Base-by-base conservation (phyloP, 208 protist genomes). In the Leishmania lainsoni region DNA sequence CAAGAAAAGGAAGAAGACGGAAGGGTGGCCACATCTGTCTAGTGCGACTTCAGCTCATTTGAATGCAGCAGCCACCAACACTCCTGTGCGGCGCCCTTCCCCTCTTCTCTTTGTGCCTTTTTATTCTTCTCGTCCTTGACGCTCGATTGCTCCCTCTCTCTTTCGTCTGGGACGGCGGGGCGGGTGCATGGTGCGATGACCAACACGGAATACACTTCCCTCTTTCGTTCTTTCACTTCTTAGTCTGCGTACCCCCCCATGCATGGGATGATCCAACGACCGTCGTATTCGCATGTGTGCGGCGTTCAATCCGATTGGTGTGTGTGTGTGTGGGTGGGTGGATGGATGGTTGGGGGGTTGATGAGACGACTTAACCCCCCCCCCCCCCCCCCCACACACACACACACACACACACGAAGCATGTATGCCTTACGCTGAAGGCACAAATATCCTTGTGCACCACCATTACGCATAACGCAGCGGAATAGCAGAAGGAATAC, bases 111-210 rank as follows among this genome's bases (percentile, higher is more conserved):
- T 26, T 14, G 26, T 26, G 58, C 58, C 58, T 63, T 63, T 63
- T 5, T 26, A 32, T 52, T 79, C 4, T 12, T 73, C 78, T 63
- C 68, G 22, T 61, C 39, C 51, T 83, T 75, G 42, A 45, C 42
- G 42, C 42, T 45, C 0, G 42, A 45, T 45, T 45, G 42, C 56
- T 86, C 59, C 65, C 68, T 83, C 35, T 78, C 49, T 54, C 65
- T 82, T 39, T 75, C 35, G 20, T 8, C 29, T 54, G n/a, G 52
- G 39, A 42, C n/a, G 42, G 8, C 45, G 45, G 39, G 35, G 42
- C 42, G 42, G 42, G 42, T 45, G 42, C 42, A 45, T 45, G 42
- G 42, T 45, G 42, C 42, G 42, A 45, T 45, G 42, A 0, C 42
- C 42, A 45, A 45, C 42, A 45, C 42, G 42, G 42, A 45, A 45